Conservation (phyloP, 768 basidiomycete genomes). For the Symmetrospora coprosmae region DNA sequence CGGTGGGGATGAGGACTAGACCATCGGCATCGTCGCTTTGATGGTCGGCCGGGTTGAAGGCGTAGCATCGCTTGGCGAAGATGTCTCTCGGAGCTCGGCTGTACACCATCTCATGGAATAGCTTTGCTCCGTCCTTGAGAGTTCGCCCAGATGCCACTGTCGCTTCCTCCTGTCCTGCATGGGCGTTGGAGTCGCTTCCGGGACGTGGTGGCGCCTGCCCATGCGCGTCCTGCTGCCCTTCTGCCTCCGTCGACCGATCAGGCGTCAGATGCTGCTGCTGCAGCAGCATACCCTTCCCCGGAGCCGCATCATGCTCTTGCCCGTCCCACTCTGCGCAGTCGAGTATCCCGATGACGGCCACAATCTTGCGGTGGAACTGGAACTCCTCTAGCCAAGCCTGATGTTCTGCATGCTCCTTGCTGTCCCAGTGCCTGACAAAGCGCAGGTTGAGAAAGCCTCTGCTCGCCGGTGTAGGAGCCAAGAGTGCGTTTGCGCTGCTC, state of each 20-base stretch:
- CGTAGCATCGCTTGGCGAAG: constrained; percentile 70
- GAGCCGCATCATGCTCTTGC: constrained; percentile 25
- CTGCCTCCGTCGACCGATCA: no score
- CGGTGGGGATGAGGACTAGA: constrained; percentile 62
- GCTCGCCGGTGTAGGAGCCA: constrained; percentile 18
- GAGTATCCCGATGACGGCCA: constrained; percentile 78
- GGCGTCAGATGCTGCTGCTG: no score
- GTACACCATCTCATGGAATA: constrained; percentile 20
- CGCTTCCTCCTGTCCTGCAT: no score
- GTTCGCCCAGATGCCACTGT: no score
- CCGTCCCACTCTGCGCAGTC: constrained; percentile 48
- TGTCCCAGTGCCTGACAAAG: constrained; percentile 12
- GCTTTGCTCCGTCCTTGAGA: constrained; percentile 23
- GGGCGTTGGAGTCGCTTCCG: no score
- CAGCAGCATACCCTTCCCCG: no score
- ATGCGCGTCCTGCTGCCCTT: no score
- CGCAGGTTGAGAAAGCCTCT: constrained; percentile 8
- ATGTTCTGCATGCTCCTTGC: no score
- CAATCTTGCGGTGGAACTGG: constrained; percentile 61
- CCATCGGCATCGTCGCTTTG: constrained; percentile 49
- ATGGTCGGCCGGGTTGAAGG: constrained; percentile 57
- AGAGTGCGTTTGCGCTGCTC: no score
- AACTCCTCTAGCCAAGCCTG: constrained; percentile 46
- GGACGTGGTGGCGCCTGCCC: no score
- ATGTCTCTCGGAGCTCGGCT: constrained; percentile 52